Evolutionary conservation across 345 rosid genomes (phyloP).

Genomic region (Eutrema japonicum): DNA sequence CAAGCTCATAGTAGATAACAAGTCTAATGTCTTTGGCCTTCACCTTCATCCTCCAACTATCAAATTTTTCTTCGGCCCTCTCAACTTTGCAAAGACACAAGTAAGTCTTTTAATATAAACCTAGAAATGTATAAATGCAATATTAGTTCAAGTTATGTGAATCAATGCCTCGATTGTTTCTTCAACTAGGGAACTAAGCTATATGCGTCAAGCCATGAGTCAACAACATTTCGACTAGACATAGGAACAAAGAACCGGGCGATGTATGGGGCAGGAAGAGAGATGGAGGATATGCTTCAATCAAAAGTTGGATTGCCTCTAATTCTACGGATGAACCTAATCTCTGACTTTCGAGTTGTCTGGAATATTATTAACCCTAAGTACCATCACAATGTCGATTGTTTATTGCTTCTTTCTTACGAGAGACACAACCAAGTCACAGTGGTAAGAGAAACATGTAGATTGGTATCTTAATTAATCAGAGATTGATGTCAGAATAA

Average conservation of each 20-base stretch:
- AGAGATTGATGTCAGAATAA: background rate
- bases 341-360: conserved; percentile 58
- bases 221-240: conserved; percentile 48
- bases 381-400: conserved; percentile 57
- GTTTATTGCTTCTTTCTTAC: conserved; percentile 54
- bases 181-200: conserved; percentile 55
- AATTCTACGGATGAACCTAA: conserved; percentile 47
- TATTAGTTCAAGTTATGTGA: background rate
- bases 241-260: conserved; percentile 68
- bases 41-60: conserved; percentile 66
- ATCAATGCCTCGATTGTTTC: background rate
- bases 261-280: conserved; percentile 88
- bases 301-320: conserved; percentile 73
- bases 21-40: conserved; percentile 76
- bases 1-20: conserved; percentile 63
- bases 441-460: conserved; percentile 27
- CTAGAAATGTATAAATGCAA: background rate
- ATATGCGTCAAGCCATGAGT: conserved; percentile 52
- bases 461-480: conserved; percentile 31
- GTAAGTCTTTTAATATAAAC: conserved; percentile 46
- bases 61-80: conserved; percentile 60
- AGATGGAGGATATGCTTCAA: conserved; percentile 74
- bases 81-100: conserved; percentile 60
- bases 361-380: conserved; percentile 61
- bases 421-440: conserved; percentile 41